Conservation (phyloP, 129 eudicot genomes). For the Centrapalus pauciflorus region DNA sequence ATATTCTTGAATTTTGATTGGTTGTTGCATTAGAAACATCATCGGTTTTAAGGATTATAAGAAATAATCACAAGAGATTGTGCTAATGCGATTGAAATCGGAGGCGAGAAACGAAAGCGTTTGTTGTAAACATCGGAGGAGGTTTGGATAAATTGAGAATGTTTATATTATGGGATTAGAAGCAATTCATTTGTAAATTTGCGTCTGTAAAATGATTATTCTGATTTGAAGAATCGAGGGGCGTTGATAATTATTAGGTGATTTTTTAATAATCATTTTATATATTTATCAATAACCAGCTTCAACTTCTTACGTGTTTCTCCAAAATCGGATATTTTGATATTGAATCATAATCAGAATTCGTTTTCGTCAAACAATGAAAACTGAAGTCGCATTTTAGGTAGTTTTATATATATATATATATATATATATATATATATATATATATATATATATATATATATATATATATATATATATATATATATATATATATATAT, state of each 20-base stretch:
- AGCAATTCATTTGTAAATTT: not conserved
- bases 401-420: too few species aligned
- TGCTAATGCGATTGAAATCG: not conserved
- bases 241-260: not conserved
- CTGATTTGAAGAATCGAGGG: not conserved
- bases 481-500: too few species aligned
- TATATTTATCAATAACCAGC: not conserved
- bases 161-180: not conserved
- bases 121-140: slow-evolving; percentile 4
- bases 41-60: not conserved
- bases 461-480: too few species aligned
- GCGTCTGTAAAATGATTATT: not conserved
- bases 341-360: not conserved
- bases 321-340: not conserved
- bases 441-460: too few species aligned
- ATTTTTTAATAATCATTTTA: too few species aligned
- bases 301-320: not conserved
- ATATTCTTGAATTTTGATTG: not conserved
- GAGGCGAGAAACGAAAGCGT: not conserved
- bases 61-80: slow-evolving; percentile 1
- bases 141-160: not conserved
- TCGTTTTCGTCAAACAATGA: not conserved
- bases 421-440: too few species aligned
- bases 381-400: not conserved
- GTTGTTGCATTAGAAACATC: slow-evolving; percentile 7